phyloP scores from a whole-genome alignment of 768 basidiomycete genomes.

The Panaeolus papilionaceus region DNA sequence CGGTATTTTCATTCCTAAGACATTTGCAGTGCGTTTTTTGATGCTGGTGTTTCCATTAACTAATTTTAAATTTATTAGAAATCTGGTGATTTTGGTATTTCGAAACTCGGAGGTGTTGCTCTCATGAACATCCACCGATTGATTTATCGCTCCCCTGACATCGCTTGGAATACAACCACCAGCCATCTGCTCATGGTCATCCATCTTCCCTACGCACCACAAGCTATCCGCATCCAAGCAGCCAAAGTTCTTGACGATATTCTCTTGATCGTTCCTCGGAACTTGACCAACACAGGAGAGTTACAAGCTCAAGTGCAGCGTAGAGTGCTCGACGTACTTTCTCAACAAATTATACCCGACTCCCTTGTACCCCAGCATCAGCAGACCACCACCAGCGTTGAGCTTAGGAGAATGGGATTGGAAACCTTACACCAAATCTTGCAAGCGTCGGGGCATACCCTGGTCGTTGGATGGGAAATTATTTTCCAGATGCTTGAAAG shows the following conservation, averaged over 20 bases:
- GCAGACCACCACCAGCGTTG: constrained; percentile 60
- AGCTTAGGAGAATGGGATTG: constrained; percentile 86
- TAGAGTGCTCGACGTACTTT: constrained; percentile 85
- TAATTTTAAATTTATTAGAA: constrained; percentile 49
- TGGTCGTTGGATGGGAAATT: constrained; percentile 91
- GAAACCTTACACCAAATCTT: constrained; percentile 91
- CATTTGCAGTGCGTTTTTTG: constrained; percentile 53
- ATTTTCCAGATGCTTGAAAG: constrained; percentile 93
- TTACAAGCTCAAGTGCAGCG: constrained; percentile 76
- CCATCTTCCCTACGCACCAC: constrained; percentile 71
- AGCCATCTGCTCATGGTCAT: constrained; percentile 82
- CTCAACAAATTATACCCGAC: constrained; percentile 74
- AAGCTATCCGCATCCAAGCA: constrained; percentile 85
- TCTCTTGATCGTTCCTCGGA: constrained; percentile 76
- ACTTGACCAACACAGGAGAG: constrained; percentile 63
- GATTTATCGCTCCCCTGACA: constrained; percentile 78
- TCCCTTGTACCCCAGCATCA: constrained; percentile 37
- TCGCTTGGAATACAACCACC: constrained; percentile 87
- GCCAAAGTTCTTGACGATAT: constrained; percentile 88
- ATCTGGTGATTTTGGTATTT: constrained; percentile 94
- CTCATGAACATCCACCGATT: constrained; percentile 88
- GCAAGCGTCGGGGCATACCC: constrained; percentile 89
- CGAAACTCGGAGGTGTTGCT: constrained; percentile 80
- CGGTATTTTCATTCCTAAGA: constrained; percentile 85
- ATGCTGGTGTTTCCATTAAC: constrained; percentile 10